These are phyloP conservation scores for Phytopythium boreale DNA, from an alignment of 352 stramenopile genomes.

Conservation along the genomic window DNA sequence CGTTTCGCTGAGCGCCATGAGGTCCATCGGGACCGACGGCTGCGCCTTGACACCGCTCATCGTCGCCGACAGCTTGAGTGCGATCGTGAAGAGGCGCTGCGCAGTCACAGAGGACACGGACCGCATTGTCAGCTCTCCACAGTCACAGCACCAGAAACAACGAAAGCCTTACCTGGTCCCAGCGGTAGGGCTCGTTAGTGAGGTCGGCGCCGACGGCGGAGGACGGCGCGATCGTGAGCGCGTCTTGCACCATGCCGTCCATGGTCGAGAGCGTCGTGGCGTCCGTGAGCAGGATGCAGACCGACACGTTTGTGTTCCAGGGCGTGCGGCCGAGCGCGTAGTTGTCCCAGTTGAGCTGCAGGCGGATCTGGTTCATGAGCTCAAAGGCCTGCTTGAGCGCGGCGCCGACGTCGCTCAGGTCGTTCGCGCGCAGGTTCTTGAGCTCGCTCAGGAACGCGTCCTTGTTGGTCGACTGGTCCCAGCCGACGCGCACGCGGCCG, in stretches of 20 bases:
- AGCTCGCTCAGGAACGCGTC: conserved; percentile 77
- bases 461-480: conserved; percentile 86
- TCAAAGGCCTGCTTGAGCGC: conserved; percentile 81
- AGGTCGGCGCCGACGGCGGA: conserved; percentile 68
- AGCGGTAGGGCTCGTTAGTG: conserved; percentile 81
- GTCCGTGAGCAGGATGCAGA: conserved; percentile 82
- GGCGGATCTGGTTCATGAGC: conserved; percentile 87
- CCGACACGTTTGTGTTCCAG: conserved; percentile 83
- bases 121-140: no score
- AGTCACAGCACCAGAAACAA: no score
- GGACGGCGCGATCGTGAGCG: conserved; percentile 70
- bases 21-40: conserved; percentile 54
- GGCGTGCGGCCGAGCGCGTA: conserved; percentile 74
- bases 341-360: conserved; percentile 88
- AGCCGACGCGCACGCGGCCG: conserved; percentile 76
- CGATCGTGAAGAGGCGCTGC: conserved; percentile 71
- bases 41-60: conserved; percentile 45
- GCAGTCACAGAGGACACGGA: not conserved
- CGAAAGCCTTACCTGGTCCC: conserved; percentile 49
- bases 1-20: conserved; percentile 83
- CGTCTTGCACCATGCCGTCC: conserved; percentile 71
- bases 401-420: conserved; percentile 74
- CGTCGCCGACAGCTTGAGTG: conserved; percentile 76
- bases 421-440: conserved; percentile 78
- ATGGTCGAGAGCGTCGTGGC: conserved; percentile 61